phyloP scores from a whole-genome alignment of 768 basidiomycete species.

The Stropharia rugosoannulata region DNA sequence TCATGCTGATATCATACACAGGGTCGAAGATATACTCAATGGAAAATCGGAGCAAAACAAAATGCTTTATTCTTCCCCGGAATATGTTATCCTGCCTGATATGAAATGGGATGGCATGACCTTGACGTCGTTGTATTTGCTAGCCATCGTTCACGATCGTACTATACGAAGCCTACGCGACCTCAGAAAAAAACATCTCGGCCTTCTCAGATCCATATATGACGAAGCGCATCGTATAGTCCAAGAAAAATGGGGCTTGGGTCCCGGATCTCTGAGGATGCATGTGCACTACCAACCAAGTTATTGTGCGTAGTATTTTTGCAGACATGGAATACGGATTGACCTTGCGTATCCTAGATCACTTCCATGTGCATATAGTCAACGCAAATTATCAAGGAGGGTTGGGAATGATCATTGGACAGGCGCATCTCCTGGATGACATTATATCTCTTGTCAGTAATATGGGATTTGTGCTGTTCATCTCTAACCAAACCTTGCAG shows the following conservation, averaged over 20 bases:
- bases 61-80: constrained; percentile 60
- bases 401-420: constrained; percentile 82
- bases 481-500: constrained; percentile 9
- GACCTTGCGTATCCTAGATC: constrained; percentile 49
- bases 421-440: constrained; percentile 92
- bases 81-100: constrained; percentile 86
- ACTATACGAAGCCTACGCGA: constrained; percentile 76
- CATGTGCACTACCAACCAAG: constrained; percentile 95
- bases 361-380: constrained; percentile 93
- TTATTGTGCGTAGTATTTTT: constrained; percentile 65
- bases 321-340: neutral
- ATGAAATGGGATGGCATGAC: constrained; percentile 94
- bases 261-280: constrained; percentile 62
- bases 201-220: constrained; percentile 66
- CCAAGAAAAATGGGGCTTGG: constrained; percentile 64
- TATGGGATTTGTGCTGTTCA: neutral
- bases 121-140: constrained; percentile 78
- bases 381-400: constrained; percentile 62
- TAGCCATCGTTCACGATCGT: constrained; percentile 68
- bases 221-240: constrained; percentile 52
- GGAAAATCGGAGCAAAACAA: constrained; percentile 76
- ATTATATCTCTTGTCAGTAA: constrained; percentile 72
- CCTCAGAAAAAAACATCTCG: constrained; percentile 61
- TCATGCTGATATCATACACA: constrained; percentile 23
- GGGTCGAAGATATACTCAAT: constrained; percentile 84